These are phyloP conservation scores for Geotrichum siamense DNA, from an alignment of 1,139 yeast genomes.

Conservation along the genomic window DNA sequence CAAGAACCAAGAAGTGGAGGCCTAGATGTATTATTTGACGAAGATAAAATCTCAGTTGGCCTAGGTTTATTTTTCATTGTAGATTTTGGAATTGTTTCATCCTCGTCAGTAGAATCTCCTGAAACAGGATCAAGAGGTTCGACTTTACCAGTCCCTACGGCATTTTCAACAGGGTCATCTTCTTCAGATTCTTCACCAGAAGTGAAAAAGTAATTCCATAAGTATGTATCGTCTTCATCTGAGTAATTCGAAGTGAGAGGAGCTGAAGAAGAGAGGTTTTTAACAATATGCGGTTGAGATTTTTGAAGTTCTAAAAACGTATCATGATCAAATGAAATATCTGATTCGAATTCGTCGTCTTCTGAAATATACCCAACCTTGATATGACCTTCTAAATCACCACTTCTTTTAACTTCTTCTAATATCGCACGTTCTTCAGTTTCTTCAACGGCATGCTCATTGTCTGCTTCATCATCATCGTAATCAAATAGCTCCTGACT, in stretches of 20 bases:
- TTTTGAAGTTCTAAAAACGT: conserved; percentile 30
- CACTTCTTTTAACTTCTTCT: conserved; percentile 28
- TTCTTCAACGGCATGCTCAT: conserved; percentile 15
- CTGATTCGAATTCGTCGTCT: conserved; percentile 27
- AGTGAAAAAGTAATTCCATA: conserved; percentile 39
- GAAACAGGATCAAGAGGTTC: conserved; percentile 31
- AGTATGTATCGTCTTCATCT: conserved; percentile 36
- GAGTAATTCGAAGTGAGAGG: conserved; percentile 18
- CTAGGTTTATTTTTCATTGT: conserved; percentile 51
- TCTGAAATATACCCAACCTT: conserved; percentile 28
- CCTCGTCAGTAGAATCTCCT: conserved; percentile 92
- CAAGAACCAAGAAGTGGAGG: conserved; percentile 94
- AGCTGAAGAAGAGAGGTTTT: conserved; percentile 12
- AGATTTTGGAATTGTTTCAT: conserved; percentile 62
- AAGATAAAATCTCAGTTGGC: conserved; percentile 82
- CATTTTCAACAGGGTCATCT: conserved; percentile 3
- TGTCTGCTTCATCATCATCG: conserved; percentile 16
- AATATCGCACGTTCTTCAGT: conserved; percentile 36
- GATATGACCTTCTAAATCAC: conserved; percentile 23
- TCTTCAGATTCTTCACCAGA: conserved; percentile 30
- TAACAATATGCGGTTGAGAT: conserved; percentile 11
- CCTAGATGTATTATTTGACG: conserved; percentile 73
- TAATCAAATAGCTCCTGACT: conserved; percentile 6
- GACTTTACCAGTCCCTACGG: conserved; percentile 7
- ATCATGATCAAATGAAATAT: conserved; percentile 28